Base-by-base conservation (phyloP, 1,284 basidiomycete genomes). In the Cryptococcus sp. region DNA sequence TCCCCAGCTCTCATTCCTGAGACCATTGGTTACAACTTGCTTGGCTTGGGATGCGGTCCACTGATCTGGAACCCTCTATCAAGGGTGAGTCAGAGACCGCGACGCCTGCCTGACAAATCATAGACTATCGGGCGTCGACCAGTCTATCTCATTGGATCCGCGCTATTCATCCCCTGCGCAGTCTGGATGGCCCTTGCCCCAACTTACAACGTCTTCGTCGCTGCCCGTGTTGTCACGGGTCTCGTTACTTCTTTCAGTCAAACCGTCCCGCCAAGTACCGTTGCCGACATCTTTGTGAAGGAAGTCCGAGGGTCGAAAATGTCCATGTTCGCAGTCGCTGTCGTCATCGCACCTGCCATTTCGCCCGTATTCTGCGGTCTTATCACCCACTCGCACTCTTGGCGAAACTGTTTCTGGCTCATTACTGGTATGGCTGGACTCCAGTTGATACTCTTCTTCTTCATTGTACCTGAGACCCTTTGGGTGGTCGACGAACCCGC, bases 31-130 rank as follows among this genome's bases (percentile, higher is more conserved):
- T 76, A 76, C 62, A 63, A 61, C 22, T 67, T 79, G n/a, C 69
- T 79, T 15, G 78, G 78, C 30, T 64, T 74, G n/a, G 76, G 73
- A 1, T 69, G 76, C 3, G 78, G 78, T 1, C 69, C 75, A 0
- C 52, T 79, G 8, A 60, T 79, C 20, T 72, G 69, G 64, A 70
- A 72, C 50, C 70, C 68, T 13, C 46, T 70, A 11, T 67, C 67
- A 20, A 58, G 48, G 49, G 56, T 57, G 43, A 47, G 51, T 41
- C 41, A 22, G 11, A 5, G 23, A 11, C 10, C 38, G 30, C 20
- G 20, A 13, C 7, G 25, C 23, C 30, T 10, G 4, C 16, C 11
- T 23, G 22, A 17, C 5, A 13, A 7, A 23, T 17, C 60, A 13
- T 58, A 68, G 38, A 69, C 70, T 8, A 42, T 73, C 27, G 77